These are phyloP conservation scores for Hypoxylon crocopeplum DNA, from an alignment of 495 filamentous ascomycete genomes.

Conservation along the genomic window DNA sequence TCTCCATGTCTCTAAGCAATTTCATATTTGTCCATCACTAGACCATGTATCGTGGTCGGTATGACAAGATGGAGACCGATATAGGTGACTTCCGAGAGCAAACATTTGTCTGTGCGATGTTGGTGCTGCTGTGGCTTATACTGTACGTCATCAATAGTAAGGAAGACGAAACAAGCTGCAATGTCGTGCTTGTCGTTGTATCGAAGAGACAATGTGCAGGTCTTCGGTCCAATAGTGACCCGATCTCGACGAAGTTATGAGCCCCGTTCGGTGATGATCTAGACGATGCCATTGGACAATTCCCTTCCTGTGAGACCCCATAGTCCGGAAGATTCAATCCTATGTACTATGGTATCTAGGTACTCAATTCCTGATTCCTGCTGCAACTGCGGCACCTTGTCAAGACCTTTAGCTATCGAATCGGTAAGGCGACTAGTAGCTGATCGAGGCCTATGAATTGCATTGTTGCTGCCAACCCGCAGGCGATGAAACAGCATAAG, in stretches of 20 bases:
- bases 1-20: slow-evolving; percentile 17
- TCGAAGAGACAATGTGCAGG: neutral
- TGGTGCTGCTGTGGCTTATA: slow-evolving; percentile 2
- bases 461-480: slow-evolving; percentile 21
- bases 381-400: slow-evolving; percentile 17
- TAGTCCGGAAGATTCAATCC: slow-evolving; percentile 30
- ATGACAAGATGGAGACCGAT: slow-evolving; percentile 9
- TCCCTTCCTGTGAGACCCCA: slow-evolving; percentile 14
- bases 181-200: slow-evolving; percentile 20
- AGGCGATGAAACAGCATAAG: slow-evolving; percentile 28
- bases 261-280: slow-evolving; percentile 15
- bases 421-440: slow-evolving; percentile 18
- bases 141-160: slow-evolving; percentile 27
- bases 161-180: slow-evolving; percentile 16
- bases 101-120: neutral
- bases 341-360: neutral
- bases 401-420: slow-evolving; percentile 27
- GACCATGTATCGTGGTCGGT: neutral
- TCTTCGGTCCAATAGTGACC: slow-evolving; percentile 31
- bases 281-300: slow-evolving; percentile 14
- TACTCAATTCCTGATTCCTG: slow-evolving; percentile 30
- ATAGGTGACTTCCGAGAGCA: neutral
- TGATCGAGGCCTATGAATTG: slow-evolving; percentile 6
- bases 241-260: slow-evolving; percentile 13
- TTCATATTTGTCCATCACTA: slow-evolving; percentile 4